Base-by-base conservation (phyloP, 306 rosid species). In the Trifolium fragiferum region DNA sequence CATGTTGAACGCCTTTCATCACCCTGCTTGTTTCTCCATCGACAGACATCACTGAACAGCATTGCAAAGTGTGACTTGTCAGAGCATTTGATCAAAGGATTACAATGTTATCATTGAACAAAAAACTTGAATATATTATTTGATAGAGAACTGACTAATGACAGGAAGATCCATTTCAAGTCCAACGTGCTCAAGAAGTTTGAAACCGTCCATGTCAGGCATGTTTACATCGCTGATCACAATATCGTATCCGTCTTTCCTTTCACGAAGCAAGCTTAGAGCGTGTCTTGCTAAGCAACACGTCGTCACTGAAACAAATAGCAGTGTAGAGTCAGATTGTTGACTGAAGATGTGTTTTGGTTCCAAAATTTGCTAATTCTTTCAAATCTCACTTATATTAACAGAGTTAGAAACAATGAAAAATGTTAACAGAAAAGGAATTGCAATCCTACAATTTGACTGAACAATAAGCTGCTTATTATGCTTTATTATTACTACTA, bases 131-230 rank as follows among this genome's bases (percentile, higher is more conserved):
- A 66, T 80, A 32, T 69, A 78, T 70, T 46, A 69, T 76, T 76
- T 61, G 82, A 76, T 61, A 85, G 84, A 80, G 86, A 79, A 92
- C 95, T 87, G 78, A 95, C 99, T 95, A 7, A 92, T 92, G 44
- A 95, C 97, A 15, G 99, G 99, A 79, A 95, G 98, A 88, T 95
- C 99, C 99, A 95, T 95, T 86, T 95, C 99, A 38, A 95, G 93
- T 71, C 99, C 99, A 55, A 95, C 98, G 82, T 87, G 98, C 92
- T 95, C 99, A 0, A 95, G 99, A 50, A 95, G 99, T 64, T 87
- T 95, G 77, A 95, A 95, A n/a, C 99, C 99, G 43, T 95, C 99
- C 99, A 95, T 95, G 85, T 95, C 99, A 0, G 99, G 99, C 99
- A 95, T 95, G 96, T 95, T 95, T 3, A 95, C 99, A 68, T 95